Conservation (phyloP, 2,329 filamentous ascomycete species). For the Pseudogymnoascus sp. region DNA sequence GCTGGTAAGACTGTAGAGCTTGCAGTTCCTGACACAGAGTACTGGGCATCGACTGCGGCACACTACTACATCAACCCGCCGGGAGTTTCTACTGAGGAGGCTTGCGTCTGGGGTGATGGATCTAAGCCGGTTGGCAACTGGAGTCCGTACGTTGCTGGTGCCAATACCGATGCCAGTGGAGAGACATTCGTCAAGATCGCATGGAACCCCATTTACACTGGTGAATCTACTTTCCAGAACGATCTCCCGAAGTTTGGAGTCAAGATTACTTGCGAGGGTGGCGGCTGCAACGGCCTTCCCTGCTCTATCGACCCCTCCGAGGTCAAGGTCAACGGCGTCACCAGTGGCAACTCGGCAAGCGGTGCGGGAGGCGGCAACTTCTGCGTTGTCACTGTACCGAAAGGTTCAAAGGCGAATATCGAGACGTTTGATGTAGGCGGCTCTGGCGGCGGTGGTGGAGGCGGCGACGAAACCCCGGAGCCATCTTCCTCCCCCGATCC, state of each 20-base stretch:
- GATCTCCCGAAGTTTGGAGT: constrained; percentile 59
- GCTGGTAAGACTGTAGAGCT: constrained; percentile 41
- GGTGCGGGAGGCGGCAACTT: constrained; percentile 64
- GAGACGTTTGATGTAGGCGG: constrained; percentile 46
- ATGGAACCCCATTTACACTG: constrained; percentile 67
- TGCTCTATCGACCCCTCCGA: constrained; percentile 60
- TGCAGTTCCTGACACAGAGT: constrained; percentile 61
- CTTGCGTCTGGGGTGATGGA: constrained; percentile 64
- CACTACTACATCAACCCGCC: constrained; percentile 78
- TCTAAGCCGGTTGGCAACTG: constrained; percentile 63
- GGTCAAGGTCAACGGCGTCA: constrained; percentile 50
- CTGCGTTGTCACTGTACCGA: constrained; percentile 68
- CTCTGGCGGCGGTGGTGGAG: neutral
- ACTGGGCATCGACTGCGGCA: constrained; percentile 66
- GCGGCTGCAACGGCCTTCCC: constrained; percentile 63
- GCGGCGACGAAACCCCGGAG: neutral
- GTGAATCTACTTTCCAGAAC: constrained; percentile 44
- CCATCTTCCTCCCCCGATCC: constrained; percentile 19
- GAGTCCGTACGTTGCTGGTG: constrained; percentile 68
- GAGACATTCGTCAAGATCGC: constrained; percentile 68
- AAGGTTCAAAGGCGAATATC: constrained; percentile 59
- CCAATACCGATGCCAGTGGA: constrained; percentile 59
- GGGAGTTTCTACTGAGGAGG: constrained; percentile 50
- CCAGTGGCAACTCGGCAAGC: constrained; percentile 42
- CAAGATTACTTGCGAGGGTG: constrained; percentile 59